A percentile compares a stretch with the other conserved stretches of the same genome.
Conservation (phyloP, 83 land plant species). For the Isoetes engelmannii region DNA sequence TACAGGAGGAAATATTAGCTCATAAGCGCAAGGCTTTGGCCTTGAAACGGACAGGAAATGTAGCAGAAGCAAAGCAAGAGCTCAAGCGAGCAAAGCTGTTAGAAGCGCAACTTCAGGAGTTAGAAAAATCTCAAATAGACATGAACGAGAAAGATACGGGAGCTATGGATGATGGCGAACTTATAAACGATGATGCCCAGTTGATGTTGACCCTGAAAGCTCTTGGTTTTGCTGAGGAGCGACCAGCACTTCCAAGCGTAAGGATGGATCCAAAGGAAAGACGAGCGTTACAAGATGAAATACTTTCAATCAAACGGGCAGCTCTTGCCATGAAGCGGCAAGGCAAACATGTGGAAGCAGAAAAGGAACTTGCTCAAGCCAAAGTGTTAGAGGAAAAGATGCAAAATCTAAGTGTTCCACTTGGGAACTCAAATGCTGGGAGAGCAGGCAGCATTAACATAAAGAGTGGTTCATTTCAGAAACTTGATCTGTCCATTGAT, state of each 20-base stretch:
- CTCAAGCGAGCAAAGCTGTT: slow-evolving; percentile 67
- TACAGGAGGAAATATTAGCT: slow-evolving; percentile 48
- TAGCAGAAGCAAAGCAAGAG: slow-evolving; percentile 76
- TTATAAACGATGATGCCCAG: no score
- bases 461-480: no score
- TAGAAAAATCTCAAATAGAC: slow-evolving; percentile 17
- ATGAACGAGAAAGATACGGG: no score
- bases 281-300: neutral
- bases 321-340: neutral
- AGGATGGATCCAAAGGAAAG: neutral
- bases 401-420: no score
- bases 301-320: neutral
- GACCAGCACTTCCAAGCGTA: no score
- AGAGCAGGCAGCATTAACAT: no score
- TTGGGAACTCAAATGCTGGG: no score
- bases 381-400: no score
- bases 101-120: slow-evolving; percentile 57
- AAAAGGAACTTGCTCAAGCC: no score
- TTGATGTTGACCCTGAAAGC: no score
- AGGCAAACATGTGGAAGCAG: neutral
- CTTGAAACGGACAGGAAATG: slow-evolving; percentile 76
- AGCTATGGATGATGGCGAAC: no score
- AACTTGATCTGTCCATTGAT: slow-evolving; percentile 1
- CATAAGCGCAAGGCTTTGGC: slow-evolving; percentile 68
- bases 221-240: no score